Conservation (phyloP, 371 early-diverging fungal species). For the Mortierella sp. region DNA sequence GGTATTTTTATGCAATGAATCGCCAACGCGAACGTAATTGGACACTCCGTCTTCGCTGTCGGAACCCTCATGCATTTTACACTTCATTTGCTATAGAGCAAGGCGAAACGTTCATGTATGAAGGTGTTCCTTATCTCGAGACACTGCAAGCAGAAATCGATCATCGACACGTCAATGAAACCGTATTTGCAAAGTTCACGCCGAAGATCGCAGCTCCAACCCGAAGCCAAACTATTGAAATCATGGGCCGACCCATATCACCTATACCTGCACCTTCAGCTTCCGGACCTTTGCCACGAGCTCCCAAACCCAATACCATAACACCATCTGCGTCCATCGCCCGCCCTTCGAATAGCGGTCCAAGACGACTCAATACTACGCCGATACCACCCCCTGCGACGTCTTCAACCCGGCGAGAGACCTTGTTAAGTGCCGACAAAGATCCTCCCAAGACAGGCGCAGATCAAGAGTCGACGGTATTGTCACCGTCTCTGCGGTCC, state of each 20-base stretch:
- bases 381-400: too few species aligned
- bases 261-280: constrained; percentile 13
- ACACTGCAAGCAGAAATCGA: constrained; percentile 67
- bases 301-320: neutral
- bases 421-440: neutral
- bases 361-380: too few species aligned
- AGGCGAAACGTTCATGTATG: constrained; percentile 66
- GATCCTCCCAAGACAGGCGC: neutral
- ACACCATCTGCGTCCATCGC: neutral
- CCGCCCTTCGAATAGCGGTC: constrained; percentile 6
- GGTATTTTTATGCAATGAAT: constrained; percentile 1
- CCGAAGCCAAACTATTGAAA: constrained; percentile 37
- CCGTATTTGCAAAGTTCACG: constrained; percentile 75
- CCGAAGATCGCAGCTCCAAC: constrained; percentile 55
- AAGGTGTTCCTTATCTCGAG: constrained; percentile 62
- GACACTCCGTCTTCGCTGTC: too few species aligned
- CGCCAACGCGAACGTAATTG: neutral
- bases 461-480: neutral
- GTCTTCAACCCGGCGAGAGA: too few species aligned
- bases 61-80: too few species aligned
- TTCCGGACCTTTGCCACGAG: constrained; percentile 1
- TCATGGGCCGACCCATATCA: constrained; percentile 36
- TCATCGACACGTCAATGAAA: constrained; percentile 74
- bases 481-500: neutral
- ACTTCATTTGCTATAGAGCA: too few species aligned